Percentiles rank a stretch among this genome's conserved stretches.
phyloP scores from a whole-genome alignment of 1,284 basidiomycete species.

The Acaromyces ingoldii region DNA sequence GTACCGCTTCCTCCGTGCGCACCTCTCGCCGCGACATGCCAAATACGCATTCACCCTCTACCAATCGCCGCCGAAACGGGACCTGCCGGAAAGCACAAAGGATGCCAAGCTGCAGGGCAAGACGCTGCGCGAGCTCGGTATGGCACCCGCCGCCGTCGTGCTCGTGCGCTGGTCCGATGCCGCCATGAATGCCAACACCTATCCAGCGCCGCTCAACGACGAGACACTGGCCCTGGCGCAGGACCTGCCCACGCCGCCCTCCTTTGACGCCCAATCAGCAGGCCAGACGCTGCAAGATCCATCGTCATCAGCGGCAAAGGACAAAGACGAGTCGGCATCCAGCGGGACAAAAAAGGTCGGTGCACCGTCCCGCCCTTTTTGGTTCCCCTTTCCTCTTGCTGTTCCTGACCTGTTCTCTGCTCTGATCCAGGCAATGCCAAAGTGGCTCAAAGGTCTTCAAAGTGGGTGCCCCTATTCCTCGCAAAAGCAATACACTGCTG shows the following conservation, averaged over 20 bases:
- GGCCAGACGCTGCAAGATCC: not conserved
- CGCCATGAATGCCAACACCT: conserved; percentile 5
- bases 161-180: conserved; percentile 61
- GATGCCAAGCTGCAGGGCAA: conserved; percentile 67
- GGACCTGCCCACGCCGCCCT: conserved; percentile 9
- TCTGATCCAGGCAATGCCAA: not conserved
- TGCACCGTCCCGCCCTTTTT: too few species aligned
- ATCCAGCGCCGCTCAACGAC: conserved; percentile 8
- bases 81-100: conserved; percentile 63
- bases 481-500: too few species aligned
- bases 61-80: conserved; percentile 72
- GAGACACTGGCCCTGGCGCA: conserved; percentile 4
- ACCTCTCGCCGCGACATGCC: conserved; percentile 66
- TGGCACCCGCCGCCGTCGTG: conserved; percentile 74
- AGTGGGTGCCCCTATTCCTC: too few species aligned
- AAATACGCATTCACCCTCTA: conserved; percentile 74
- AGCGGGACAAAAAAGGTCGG: not conserved
- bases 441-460: not conserved
- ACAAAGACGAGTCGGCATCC: not conserved
- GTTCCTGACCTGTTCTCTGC: not conserved
- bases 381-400: not conserved
- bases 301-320: not conserved
- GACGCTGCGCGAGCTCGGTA: conserved; percentile 64
- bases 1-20: conserved; percentile 74
- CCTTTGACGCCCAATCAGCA: conserved; percentile 4